phyloP scores from a whole-genome alignment of 2,329 filamentous ascomycete species.

The Cordyceps cateniannulata region DNA sequence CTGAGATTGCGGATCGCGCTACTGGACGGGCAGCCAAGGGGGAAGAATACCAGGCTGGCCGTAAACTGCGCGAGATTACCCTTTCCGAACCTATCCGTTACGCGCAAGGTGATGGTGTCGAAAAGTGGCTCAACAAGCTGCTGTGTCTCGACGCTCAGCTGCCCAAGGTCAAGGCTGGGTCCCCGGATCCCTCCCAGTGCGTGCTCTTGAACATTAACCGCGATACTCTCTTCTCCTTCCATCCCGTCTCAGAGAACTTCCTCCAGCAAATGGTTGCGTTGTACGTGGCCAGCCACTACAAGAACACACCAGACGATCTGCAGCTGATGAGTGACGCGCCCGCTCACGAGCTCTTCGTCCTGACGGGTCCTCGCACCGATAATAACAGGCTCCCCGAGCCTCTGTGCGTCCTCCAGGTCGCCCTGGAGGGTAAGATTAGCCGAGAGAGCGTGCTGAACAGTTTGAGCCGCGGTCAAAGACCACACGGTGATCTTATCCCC shows the following conservation, averaged over 20 bases:
- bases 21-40: slow-evolving; percentile 68
- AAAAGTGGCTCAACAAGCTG: slow-evolving; percentile 93
- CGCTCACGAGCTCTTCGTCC: slow-evolving; percentile 90
- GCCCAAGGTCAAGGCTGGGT: slow-evolving; percentile 72
- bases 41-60: slow-evolving; percentile 56
- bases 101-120: slow-evolving; percentile 80
- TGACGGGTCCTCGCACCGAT: slow-evolving; percentile 79
- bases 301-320: slow-evolving; percentile 96
- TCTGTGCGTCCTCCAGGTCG: slow-evolving; percentile 88
- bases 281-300: slow-evolving; percentile 96
- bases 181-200: slow-evolving; percentile 84
- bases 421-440: slow-evolving; percentile 92
- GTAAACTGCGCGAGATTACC: slow-evolving; percentile 85
- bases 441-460: slow-evolving; percentile 85
- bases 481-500: slow-evolving; percentile 88
- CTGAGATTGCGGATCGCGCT: slow-evolving; percentile 67
- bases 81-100: slow-evolving; percentile 93
- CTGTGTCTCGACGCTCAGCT: slow-evolving; percentile 91
- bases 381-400: slow-evolving; percentile 81
- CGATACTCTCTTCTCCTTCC: slow-evolving; percentile 96
- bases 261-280: slow-evolving; percentile 97
- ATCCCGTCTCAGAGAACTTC: slow-evolving; percentile 94
- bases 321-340: slow-evolving; percentile 98
- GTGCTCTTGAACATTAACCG: slow-evolving; percentile 91
- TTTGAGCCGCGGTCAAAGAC: slow-evolving; percentile 79